phyloP scores from a whole-genome alignment of 1,284 basidiomycete genomes.

The Takashimella koratensis region DNA sequence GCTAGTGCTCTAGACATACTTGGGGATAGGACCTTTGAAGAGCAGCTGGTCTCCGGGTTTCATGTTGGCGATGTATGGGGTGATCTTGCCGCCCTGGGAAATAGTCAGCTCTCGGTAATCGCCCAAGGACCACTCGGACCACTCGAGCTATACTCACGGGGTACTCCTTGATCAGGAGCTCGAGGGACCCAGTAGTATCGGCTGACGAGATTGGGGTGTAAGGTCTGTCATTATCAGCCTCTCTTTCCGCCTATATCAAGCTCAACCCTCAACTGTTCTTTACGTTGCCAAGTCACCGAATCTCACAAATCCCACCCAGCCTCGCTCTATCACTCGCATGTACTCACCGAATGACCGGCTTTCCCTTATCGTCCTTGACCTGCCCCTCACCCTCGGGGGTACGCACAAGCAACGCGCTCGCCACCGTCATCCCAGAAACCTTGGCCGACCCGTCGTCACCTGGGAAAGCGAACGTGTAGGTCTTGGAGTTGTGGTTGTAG shows the following conservation, averaged over 20 bases:
- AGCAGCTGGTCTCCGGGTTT: slow-evolving; percentile 77
- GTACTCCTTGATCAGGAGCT: slow-evolving; percentile 78
- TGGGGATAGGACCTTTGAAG: slow-evolving; percentile 86
- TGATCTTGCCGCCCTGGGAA: slow-evolving; percentile 67
- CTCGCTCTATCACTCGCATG: slow-evolving; percentile 30
- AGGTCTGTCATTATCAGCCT: slow-evolving; percentile 47
- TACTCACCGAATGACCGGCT: slow-evolving; percentile 71
- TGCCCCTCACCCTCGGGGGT: slow-evolving; percentile 49
- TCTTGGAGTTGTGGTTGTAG: slow-evolving; percentile 89
- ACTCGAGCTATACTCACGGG: too few species aligned
- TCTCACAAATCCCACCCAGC: too few species aligned
- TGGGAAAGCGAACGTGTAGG: slow-evolving; percentile 81
- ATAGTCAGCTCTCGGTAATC: background rate
- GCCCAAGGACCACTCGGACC: too few species aligned
- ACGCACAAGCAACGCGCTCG: slow-evolving; percentile 56
- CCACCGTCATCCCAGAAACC: slow-evolving; percentile 63
- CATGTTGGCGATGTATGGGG: slow-evolving; percentile 66
- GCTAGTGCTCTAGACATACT: too few species aligned
- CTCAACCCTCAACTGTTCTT: too few species aligned
- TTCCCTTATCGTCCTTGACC: slow-evolving; percentile 69
- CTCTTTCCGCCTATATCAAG: background rate
- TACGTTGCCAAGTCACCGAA: too few species aligned
- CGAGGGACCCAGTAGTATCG: slow-evolving; percentile 68
- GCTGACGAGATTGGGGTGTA: slow-evolving; percentile 79
- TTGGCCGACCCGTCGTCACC: slow-evolving; percentile 60